Evolutionary conservation across 2,329 filamentous ascomycete genomes (phyloP).

Genomic region (Pseudogymnoascus sp.): DNA sequence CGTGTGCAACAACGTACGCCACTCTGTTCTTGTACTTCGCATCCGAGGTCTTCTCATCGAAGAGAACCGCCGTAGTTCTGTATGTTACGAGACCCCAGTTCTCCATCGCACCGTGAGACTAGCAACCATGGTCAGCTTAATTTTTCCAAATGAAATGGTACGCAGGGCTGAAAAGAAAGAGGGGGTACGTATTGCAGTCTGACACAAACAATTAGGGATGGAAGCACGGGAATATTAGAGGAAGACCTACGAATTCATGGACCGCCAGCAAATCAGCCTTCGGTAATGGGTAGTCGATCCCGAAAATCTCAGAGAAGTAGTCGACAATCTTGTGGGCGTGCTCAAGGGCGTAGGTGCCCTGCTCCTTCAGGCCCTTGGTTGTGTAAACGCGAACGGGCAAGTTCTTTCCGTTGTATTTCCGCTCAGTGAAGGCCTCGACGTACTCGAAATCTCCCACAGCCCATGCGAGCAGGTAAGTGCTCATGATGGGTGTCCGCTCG

Average conservation of each 20-base stretch:
- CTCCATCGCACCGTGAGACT: slow-evolving; percentile 72
- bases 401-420: slow-evolving; percentile 83
- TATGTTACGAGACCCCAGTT: slow-evolving; percentile 97
- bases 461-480: slow-evolving; percentile 86
- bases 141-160: background rate
- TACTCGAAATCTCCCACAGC: slow-evolving; percentile 96
- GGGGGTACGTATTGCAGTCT: background rate
- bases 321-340: slow-evolving; percentile 92
- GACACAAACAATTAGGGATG: background rate
- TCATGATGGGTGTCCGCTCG: slow-evolving; percentile 81
- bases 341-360: slow-evolving; percentile 80
- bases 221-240: background rate
- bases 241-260: slow-evolving; percentile 68
- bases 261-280: slow-evolving; percentile 88
- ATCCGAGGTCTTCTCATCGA: slow-evolving; percentile 86
- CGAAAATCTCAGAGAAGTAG: slow-evolving; percentile 92
- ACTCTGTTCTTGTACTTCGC: slow-evolving; percentile 86
- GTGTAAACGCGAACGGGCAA: slow-evolving; percentile 95
- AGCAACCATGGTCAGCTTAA: slow-evolving; percentile 34
- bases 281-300: slow-evolving; percentile 84
- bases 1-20: slow-evolving; percentile 96
- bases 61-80: slow-evolving; percentile 89
- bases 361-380: slow-evolving; percentile 85
- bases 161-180: background rate
- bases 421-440: slow-evolving; percentile 80